phyloP scores from a whole-genome alignment of 257 asterid genomes.

The Scutellaria barbata region DNA sequence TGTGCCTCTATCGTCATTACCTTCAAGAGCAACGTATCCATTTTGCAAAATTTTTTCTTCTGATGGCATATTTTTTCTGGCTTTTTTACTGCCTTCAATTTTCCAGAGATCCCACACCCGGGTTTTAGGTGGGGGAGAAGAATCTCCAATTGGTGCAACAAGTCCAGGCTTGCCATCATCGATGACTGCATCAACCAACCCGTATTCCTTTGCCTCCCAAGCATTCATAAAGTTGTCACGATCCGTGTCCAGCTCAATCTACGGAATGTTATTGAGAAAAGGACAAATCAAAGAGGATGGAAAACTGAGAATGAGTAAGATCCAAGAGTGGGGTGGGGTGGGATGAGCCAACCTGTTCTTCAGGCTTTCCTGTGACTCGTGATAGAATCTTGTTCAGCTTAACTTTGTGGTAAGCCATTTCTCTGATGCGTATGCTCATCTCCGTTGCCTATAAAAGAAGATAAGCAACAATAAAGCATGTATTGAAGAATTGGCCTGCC shows the following conservation, averaged over 20 bases:
- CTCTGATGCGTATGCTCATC: slow-evolving; percentile 83
- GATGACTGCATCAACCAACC: slow-evolving; percentile 80
- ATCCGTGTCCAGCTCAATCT: slow-evolving; percentile 81
- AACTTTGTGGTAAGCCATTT: slow-evolving; percentile 73
- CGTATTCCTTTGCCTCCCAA: slow-evolving; percentile 96
- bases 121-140: slow-evolving; percentile 75
- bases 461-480: slow-evolving; percentile 13
- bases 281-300: neutral
- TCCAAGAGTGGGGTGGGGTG: neutral
- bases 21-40: slow-evolving; percentile 41
- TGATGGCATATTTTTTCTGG: slow-evolving; percentile 70
- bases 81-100: slow-evolving; percentile 61
- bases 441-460: slow-evolving; percentile 68
- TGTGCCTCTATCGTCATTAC: slow-evolving; percentile 42
- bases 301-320: neutral
- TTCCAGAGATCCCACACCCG: slow-evolving; percentile 72
- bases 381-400: slow-evolving; percentile 91
- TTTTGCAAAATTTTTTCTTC: slow-evolving; percentile 62
- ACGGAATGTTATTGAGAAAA: slow-evolving; percentile 19
- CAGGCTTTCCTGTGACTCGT: slow-evolving; percentile 84
- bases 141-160: slow-evolving; percentile 78
- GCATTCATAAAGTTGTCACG: slow-evolving; percentile 89
- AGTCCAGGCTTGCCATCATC: slow-evolving; percentile 96
- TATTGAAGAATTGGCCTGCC: neutral
- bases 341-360: slow-evolving; percentile 59